Evolutionary conservation across 345 rosid species (phyloP).

Genomic region (Pistacia vera): DNA sequence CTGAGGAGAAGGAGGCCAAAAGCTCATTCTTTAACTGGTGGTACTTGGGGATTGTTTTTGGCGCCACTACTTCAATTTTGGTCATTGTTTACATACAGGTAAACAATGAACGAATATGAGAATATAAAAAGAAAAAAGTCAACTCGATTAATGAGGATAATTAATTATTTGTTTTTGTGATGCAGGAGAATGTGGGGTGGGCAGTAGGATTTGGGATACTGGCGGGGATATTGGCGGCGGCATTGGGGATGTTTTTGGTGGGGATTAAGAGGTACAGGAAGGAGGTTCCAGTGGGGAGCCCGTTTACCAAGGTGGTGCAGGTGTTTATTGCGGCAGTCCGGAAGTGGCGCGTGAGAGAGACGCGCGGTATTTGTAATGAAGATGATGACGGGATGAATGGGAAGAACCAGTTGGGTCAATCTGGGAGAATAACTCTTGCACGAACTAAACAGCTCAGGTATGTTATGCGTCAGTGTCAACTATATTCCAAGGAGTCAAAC

Average conservation of each 20-base stretch:
- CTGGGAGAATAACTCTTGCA: constrained; percentile 25
- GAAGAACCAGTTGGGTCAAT: constrained; percentile 16
- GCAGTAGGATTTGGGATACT: constrained; percentile 58
- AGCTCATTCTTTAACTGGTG: constrained; percentile 97
- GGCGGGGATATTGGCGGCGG: constrained; percentile 49
- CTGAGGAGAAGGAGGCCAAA: constrained; percentile 68
- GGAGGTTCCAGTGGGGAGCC: constrained; percentile 68
- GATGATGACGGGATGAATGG: constrained; percentile 26
- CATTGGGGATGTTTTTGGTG: constrained; percentile 46
- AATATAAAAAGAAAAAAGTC: neutral
- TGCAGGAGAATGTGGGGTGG: constrained; percentile 85
- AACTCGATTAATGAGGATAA: no score
- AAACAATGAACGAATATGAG: neutral
- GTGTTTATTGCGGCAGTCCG: constrained; percentile 66
- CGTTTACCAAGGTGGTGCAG: constrained; percentile 62
- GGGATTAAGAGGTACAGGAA: constrained; percentile 62
- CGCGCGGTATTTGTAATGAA: constrained; percentile 29
- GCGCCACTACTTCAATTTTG: constrained; percentile 60
- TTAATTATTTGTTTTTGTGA: neutral
- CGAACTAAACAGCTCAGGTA: constrained; percentile 73
- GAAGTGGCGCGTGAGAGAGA: constrained; percentile 60
- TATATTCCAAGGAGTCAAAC: no score
- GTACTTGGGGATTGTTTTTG: constrained; percentile 63
- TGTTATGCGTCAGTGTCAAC: neutral
- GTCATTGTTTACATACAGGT: constrained; percentile 79